Base-by-base conservation (phyloP, 176 grass and related monocot genomes). In the Cenchrus fungigraminus region DNA sequence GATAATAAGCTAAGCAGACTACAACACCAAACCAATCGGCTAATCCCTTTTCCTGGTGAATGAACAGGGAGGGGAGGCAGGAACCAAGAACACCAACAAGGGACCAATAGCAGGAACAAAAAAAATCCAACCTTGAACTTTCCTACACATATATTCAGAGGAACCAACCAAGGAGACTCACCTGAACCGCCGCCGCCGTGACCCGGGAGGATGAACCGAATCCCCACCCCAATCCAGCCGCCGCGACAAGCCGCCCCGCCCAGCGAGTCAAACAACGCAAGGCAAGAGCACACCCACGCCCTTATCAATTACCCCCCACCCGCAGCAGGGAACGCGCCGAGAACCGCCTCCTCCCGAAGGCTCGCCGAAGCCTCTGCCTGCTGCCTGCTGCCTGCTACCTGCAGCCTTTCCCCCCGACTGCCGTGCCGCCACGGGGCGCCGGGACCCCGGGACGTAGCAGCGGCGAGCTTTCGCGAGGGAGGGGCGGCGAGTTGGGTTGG, bases 161-260 rank as follows among this genome's bases (percentile, higher is more conserved):
- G 45, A 58, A 40, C 8, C n/a, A 73, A 42, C 19, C 40, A 83
- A 58, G 2, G 29, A 76, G 19, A 14, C 89, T 90, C 84, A 87
- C 89, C 89, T 87, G 84, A 83, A 9, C 25, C 56, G 37, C 79
- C 73, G 37, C 51, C 37, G 79, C 14, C 64, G 22, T 55, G 72
- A 11, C 15, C 55, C 0, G 17, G 8, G 51, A 59, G 9, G 57
- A 74, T 12, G 72, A 74, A 74, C 64, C 11, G 20, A 65, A 16
- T 19, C 80, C 75, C 32, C 29, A 4, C 37, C 78, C 2, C 7
- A 16, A n/a, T 52, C 31, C 52, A 76, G 66, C 34, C 57, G 32
- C 37, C 75, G 75, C 57, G 37, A 56, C 71, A 13, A 42, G 9
- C 19, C 45, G 20, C 1, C 37, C 37, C 45, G 20, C 1, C 37